A percentile compares a stretch with the other conserved stretches of the same genome.
Evolutionary conservation across 257 asterid genomes (phyloP).

Genomic region (Catharanthus roseus): DNA sequence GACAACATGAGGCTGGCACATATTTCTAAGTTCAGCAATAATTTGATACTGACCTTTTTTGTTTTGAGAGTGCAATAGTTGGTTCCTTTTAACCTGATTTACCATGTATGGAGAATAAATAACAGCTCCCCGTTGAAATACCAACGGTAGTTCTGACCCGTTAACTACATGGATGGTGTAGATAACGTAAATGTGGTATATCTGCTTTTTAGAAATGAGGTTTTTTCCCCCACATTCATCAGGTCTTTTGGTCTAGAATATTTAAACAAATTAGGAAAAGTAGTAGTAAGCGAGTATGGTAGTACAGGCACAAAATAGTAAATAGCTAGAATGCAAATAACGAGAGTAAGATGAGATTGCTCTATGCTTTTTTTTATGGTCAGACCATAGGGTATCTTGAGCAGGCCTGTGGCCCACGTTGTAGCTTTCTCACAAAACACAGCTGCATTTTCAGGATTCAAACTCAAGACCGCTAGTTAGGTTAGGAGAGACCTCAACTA

Average conservation of each 20-base stretch:
- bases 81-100: constrained; percentile 10
- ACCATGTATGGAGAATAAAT: background rate
- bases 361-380: too few species aligned
- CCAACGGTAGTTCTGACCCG: background rate
- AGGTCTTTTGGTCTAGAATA: background rate
- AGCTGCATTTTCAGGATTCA: too few species aligned
- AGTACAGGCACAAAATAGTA: background rate
- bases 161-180: background rate
- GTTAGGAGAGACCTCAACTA: too few species aligned
- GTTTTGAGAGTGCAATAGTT: constrained; percentile 13
- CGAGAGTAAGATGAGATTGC: background rate
- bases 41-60: constrained; percentile 9
- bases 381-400: too few species aligned
- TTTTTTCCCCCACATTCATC: background rate
- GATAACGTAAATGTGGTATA: too few species aligned
- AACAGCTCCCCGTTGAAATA: background rate
- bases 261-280: background rate
- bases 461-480: too few species aligned
- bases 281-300: background rate
- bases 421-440: too few species aligned
- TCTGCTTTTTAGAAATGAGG: too few species aligned
- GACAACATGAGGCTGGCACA: constrained; percentile 34
- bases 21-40: constrained; percentile 27
- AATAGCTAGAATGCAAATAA: background rate
- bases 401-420: too few species aligned